A percentile compares a stretch with the other conserved stretches of the same genome.
Conservation (phyloP, 495 filamentous ascomycete genomes). For the Collariella sp. region DNA sequence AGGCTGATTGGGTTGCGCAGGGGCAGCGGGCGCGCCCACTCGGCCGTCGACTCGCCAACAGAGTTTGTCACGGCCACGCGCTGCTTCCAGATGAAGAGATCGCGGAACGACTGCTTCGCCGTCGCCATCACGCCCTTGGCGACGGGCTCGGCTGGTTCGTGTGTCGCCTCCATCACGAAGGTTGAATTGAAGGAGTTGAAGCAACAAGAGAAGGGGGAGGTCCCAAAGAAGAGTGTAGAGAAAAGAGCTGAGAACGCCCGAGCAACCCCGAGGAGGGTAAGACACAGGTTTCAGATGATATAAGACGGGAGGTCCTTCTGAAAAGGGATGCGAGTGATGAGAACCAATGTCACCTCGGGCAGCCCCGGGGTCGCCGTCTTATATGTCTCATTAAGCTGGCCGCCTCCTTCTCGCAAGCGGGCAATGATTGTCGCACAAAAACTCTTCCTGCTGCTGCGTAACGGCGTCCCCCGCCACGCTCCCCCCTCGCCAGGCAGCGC, state of each 20-base stretch:
- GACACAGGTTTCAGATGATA: not conserved
- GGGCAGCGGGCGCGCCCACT: constrained; percentile 53
- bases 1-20: constrained; percentile 55
- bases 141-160: constrained; percentile 50
- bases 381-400: not conserved
- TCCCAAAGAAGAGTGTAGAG: not conserved
- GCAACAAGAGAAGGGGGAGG: not conserved
- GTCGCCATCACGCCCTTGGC: constrained; percentile 51
- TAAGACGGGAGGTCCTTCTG: not conserved
- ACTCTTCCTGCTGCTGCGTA: not conserved
- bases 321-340: not conserved
- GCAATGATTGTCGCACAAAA: constrained; percentile 1
- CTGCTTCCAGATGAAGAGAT: constrained; percentile 62
- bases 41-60: constrained; percentile 43
- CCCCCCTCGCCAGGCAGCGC: no score
- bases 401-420: not conserved
- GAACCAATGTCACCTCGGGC: not conserved
- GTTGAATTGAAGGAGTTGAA: not conserved
- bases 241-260: not conserved
- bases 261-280: not conserved
- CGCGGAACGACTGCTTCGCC: constrained; percentile 49
- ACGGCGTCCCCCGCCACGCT: not conserved
- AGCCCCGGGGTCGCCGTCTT: not conserved
- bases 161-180: constrained; percentile 16
- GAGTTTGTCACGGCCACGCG: constrained; percentile 54